Evolutionary conservation across 2,329 filamentous ascomycete genomes (phyloP), one percentile per base, ranked within the genome.

Genomic region (Paecilomyces sp.): DNA sequence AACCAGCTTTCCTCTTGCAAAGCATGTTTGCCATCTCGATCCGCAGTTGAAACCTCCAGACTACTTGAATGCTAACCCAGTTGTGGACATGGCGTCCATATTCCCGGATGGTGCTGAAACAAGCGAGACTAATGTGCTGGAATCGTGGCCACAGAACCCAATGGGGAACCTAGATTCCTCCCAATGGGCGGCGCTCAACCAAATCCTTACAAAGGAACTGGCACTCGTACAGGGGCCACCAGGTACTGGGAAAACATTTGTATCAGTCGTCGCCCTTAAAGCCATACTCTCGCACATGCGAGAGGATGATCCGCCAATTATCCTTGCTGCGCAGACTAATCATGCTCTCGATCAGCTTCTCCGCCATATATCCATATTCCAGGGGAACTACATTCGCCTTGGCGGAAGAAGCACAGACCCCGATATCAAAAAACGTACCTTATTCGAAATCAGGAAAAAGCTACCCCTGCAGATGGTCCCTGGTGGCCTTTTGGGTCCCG

Each of bases 311-410:
- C 82, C 86, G 8, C 90, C 90, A 0, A 86, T 97, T 31, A 81
- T 96, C 22, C 80, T 96, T 3, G 84, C 91, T 0, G 91, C 91
- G 7, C 91, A 96, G 67, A 97, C 92, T 0, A 97, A 97, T 61
- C 91, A 96, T 72, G 92, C 92, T 0, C 77, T 96, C 0, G 92
- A 97, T 66, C 92, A 96, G 69, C 79, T 97, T 0, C 78, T 96
- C 0, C 75, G 77, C 0, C 84, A 88, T 58, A 80, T 91, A 15
- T 78, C 85, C 1, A 69, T 77, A 5, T 88, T 88, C 64, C 86
- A 88, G 65, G 72, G 76, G 0, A 81, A 84, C 1, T 86, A 92
- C 60, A 76, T 88, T 55, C 83, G 88, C 8, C 74, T 90, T 9
- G 91, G 91, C 51, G 86, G 87, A 2, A 83, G 89, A 31, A 90